Evolutionary conservation across 257 asterid genomes (phyloP), one percentile per base, ranked within the genome.

Genomic region (Euphrasia confusa): DNA sequence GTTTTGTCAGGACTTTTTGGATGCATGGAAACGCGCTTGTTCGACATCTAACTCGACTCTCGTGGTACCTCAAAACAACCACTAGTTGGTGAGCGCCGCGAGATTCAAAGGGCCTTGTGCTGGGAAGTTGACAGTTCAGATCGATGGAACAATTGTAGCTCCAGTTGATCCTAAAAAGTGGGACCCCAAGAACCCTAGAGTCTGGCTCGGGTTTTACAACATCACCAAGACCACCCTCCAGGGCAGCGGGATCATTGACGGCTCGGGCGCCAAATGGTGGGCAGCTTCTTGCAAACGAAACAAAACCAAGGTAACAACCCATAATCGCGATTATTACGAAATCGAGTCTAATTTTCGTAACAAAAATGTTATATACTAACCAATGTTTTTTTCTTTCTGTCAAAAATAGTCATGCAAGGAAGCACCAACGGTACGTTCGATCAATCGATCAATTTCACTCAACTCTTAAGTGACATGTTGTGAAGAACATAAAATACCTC

Each of bases 231-330:
- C 64, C 50, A 24, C 15, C 57, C 84, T 91, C 77, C 96, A 86
- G 79, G 99, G 99, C 30, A 65, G 70, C 39, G 99, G 97, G 30
- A 75, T 82, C 4, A 80, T 93, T 50, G 95, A 93, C 73, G 99
- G 99, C 53, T 81, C 91, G 14, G 97, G 99, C 65, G 73, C 73
- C 72, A 81, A 81, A 74, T 93, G 99, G 99, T 93, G 99, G 99
- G 94, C 80, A 63, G 88, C 83, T 44, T 93, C 99, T 69, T 93
- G 97, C 90, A 89, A 89, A 71, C 87, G 60, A 80, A 87, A 93
- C 77, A 87, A 87, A 66, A 17, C 90, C 61, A 93, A 93, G 70
- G 99, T 92, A 83, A 75, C 0, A n/a, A 53, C 21, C 12, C 13
- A 17, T 7, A 17, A 1, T 6, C 8, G 42, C 42, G 8, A 35